phyloP scores from a whole-genome alignment of 805 yeast genomes.

The Citeromyces matritensis region DNA sequence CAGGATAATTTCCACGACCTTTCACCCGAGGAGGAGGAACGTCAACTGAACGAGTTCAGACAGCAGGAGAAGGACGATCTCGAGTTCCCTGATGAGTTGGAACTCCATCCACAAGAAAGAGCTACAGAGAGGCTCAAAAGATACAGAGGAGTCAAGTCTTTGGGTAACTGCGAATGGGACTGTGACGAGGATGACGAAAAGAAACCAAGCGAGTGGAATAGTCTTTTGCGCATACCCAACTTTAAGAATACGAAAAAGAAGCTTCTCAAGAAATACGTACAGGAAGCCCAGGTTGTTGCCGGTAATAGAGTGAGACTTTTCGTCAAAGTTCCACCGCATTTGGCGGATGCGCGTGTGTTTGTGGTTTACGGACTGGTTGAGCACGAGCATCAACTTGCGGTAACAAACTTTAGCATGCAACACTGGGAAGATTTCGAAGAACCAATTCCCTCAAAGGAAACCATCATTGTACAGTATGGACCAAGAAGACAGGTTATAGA shows the following conservation, averaged over 20 bases:
- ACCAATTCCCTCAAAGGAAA: constrained; percentile 75
- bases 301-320: constrained; percentile 53
- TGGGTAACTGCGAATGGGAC: constrained; percentile 78
- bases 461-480: constrained; percentile 82
- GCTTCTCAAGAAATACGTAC: constrained; percentile 41
- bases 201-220: constrained; percentile 61
- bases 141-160: constrained; percentile 78
- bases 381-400: constrained; percentile 79
- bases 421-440: constrained; percentile 84
- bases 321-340: constrained; percentile 37
- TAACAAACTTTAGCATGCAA: constrained; percentile 67
- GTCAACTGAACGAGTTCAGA: constrained; percentile 59
- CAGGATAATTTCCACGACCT: constrained; percentile 52
- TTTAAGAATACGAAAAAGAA: constrained; percentile 64
- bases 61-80: constrained; percentile 64
- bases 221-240: constrained; percentile 60
- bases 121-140: constrained; percentile 63
- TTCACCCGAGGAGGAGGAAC: constrained; percentile 68
- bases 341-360: constrained; percentile 33
- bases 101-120: constrained; percentile 58
- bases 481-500: constrained; percentile 72
- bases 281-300: constrained; percentile 30
- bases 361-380: constrained; percentile 60
- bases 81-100: constrained; percentile 94
- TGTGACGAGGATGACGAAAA: constrained; percentile 66